Percentiles rank a stretch among this genome's conserved stretches.
phyloP scores from a whole-genome alignment of 108 stramenopile genomes.

The Cyclotella cryptica region DNA sequence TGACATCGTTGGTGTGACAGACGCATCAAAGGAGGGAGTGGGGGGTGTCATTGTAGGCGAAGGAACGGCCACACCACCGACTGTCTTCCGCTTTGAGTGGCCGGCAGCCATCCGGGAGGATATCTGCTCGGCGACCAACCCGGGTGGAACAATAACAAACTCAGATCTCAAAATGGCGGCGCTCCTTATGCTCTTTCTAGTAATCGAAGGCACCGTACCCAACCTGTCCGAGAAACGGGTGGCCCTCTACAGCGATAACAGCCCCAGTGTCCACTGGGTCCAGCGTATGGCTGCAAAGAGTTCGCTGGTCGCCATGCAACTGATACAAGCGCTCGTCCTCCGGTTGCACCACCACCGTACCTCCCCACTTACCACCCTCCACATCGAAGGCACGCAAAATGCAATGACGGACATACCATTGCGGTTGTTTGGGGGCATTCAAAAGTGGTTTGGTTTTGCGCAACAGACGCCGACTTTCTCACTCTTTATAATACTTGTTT shows the following conservation, averaged over 20 bases:
- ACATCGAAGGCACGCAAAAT: conserved; percentile 30
- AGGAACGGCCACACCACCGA: background rate
- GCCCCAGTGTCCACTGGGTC: conserved; percentile 15
- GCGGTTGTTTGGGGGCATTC: conserved; percentile 30
- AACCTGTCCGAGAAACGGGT: background rate
- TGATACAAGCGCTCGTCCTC: no score
- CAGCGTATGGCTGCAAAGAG: conserved; percentile 3
- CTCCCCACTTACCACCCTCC: conserved; percentile 28
- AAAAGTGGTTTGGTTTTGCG: conserved; percentile 30
- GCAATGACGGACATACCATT: conserved; percentile 38
- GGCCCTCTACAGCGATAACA: no score
- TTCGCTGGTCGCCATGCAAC: background rate
- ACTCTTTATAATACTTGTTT: conserved; percentile 17
- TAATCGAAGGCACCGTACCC: conserved; percentile 10
- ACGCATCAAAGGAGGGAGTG: conserved; percentile 41
- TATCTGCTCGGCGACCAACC: background rate
- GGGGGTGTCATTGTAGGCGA: conserved; percentile 13
- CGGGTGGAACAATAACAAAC: conserved; percentile 28
- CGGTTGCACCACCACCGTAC: no score
- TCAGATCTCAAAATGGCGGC: no score
- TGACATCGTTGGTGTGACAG: conserved; percentile 19
- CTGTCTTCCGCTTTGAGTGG: conserved; percentile 38
- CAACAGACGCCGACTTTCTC: background rate
- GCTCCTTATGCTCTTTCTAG: conserved; percentile 10
- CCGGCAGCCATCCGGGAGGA: conserved; percentile 29